Evolutionary conservation across 768 basidiomycete species (phyloP).

Genomic region (Rubroboletus pulcherrimus): DNA sequence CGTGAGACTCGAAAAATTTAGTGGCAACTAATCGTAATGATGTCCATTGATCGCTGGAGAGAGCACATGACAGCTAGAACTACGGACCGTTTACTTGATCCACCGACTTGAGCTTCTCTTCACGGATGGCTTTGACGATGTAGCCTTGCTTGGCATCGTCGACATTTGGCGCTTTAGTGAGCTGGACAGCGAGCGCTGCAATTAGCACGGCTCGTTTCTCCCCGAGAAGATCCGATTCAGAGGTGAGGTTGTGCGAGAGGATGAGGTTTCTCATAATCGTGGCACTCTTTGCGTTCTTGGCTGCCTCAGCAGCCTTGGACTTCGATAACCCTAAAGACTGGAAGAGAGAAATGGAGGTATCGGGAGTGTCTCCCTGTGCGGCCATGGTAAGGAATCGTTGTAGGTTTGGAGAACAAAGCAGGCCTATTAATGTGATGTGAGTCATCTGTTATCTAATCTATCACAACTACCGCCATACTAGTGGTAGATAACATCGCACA

Average conservation of each 20-base stretch:
- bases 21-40: constrained; percentile 41
- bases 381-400: constrained; percentile 11
- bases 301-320: constrained; percentile 77
- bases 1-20: constrained; percentile 65
- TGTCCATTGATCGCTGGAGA: constrained; percentile 1
- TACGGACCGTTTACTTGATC: constrained; percentile 85
- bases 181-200: constrained; percentile 59
- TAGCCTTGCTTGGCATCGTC: constrained; percentile 55
- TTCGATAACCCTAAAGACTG: constrained; percentile 72
- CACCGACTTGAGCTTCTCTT: constrained; percentile 66
- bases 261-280: constrained; percentile 66
- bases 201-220: constrained; percentile 77
- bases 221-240: constrained; percentile 43
- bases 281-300: constrained; percentile 77
- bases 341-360: constrained; percentile 45
- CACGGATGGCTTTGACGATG: constrained; percentile 64
- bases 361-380: constrained; percentile 10
- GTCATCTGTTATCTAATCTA: constrained; percentile 27
- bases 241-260: constrained; percentile 46
- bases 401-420: background rate
- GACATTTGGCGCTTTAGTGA: constrained; percentile 52
- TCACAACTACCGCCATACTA: constrained; percentile 2
- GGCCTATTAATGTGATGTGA: background rate
- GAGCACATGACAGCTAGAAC: background rate
- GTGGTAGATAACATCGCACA: constrained; percentile 23